Base-by-base conservation (phyloP, 768 basidiomycete genomes). In the Kwoniella heveanensis region DNA sequence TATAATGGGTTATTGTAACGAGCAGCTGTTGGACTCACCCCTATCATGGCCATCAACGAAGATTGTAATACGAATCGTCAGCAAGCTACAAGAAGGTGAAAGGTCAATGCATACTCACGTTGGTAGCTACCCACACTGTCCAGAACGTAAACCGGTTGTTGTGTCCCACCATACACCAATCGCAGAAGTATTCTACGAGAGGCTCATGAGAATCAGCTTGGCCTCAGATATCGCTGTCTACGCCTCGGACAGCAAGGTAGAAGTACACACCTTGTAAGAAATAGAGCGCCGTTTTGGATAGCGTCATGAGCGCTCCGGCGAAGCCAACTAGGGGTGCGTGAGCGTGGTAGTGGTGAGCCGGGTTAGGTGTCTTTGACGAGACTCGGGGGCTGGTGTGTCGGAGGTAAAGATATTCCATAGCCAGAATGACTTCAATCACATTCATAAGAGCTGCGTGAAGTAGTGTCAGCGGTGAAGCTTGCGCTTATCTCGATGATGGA, bases 241-340 rank as follows among this genome's bases (percentile, higher is more conserved):
- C 30, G n/a, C 36, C 22, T 52, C 3, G 39, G 19, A 9, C 15
- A 17, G 39, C 24, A 19, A n/a, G 5, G 32, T 13, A 13, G 19
- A 47, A 27, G 26, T 19, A 91, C 78, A 88, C 88, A 78, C 93
- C 92, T 76, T 91, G 88, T 15, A 83, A 77, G 83, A 85, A 86
- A 79, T 94, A 95, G n/a, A 95, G 83, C 7, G 86, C 76, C 2
- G 92, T 95, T 82, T 95, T 94, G 37, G 87, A 85, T 46, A 92
- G 80, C 0, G 92, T 94, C 88, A 92, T 87, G n/a, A 84, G 78
- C 1, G 84, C 87, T 1, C 86, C 83, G 19, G 85, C 82, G 72
- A 92, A 89, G 3, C 91, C 92, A 57, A 94, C 72, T 26, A 93
- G 67, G 1, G 89, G 85, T 0, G 92, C 90, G 13, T 85, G 81